A percentile compares a stretch with the other conserved stretches of the same genome.
phyloP scores from a whole-genome alignment of 1,139 yeast genomes.

The Casaregolazyma lundiana region DNA sequence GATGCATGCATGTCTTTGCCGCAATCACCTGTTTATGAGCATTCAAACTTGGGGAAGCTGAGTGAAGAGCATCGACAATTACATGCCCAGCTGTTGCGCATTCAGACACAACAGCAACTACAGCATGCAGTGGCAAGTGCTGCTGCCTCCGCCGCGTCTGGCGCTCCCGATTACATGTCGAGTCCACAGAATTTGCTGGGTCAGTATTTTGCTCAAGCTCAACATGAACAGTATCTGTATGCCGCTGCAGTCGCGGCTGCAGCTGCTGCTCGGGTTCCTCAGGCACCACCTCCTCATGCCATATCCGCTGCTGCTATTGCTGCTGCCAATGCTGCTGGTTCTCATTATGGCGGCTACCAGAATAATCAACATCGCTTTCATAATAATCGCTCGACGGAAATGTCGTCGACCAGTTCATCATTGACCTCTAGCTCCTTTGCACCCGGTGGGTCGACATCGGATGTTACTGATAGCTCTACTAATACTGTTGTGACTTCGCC shows the following conservation, averaged over 20 bases:
- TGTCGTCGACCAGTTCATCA: constrained; percentile 7
- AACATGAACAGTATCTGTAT: constrained; percentile 55
- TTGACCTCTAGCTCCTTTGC: constrained; percentile 6
- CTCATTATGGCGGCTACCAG: constrained; percentile 10
- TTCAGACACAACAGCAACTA: constrained; percentile 10
- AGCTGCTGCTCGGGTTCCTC: constrained; percentile 19
- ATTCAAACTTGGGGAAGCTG: constrained; percentile 1
- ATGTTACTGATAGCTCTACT: constrained; percentile 5
- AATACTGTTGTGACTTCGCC: constrained; percentile 9
- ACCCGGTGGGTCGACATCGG: constrained; percentile 9
- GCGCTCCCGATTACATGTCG: constrained; percentile 9
- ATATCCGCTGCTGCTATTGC: constrained; percentile 10
- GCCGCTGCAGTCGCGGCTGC: constrained; percentile 49
- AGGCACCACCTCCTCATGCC: constrained; percentile 9
- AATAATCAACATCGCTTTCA: constrained; percentile 12
- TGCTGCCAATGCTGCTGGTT: constrained; percentile 10
- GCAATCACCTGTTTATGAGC: constrained; percentile 8
- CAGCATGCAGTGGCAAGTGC: constrained; percentile 12
- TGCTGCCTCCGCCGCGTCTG: constrained; percentile 10
- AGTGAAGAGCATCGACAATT: constrained; percentile 10
- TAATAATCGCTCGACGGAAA: constrained; percentile 7
- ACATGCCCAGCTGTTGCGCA: constrained; percentile 9
- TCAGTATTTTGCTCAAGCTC: constrained; percentile 67
- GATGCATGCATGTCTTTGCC: constrained; percentile 11
- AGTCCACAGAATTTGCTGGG: constrained; percentile 49